Base-by-base conservation (phyloP, 129 eudicot species). In the Chrysanthemum seticuspe region DNA sequence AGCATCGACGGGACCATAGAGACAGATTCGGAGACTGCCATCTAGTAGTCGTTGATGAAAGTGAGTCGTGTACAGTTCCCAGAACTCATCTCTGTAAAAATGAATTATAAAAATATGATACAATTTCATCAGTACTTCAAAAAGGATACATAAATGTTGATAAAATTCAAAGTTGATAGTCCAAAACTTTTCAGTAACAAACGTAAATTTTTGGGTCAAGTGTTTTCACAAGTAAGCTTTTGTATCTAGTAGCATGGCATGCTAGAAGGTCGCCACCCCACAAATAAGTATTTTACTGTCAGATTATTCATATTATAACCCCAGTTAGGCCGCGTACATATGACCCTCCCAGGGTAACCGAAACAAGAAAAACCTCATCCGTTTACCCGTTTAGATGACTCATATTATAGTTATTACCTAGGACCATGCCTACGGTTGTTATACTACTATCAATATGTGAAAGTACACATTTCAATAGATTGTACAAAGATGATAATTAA, bases 21-120 rank as follows among this genome's bases (percentile, higher is more conserved):
- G 87, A 78, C 96, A 89, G 62, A 93, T 76, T 5, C 92, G 92
- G 53, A 93, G 76, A 73, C 79, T 72, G 53, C 98, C 96, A 69
- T 84, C 64, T 8, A 93, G 68, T 23, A 93, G 62, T 74, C 85
- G 80, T 68, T 80, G 85, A 74, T 93, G 96, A 69, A 89, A 85
- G 69, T 82, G 80, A 74, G 83, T 82, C 74, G 77, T 85, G 73
- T 93, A 93, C 81, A 93, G 73, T 70, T 87, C 92, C 98, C 98
- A 93, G 62, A 93, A 93, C 74, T 93, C 98, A 47, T 93, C 95
- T 61, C 98, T 92, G 90, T 53, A 57, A 50, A 18, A 16, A 67
- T 15, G 58, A 13, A 63, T 16, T 36, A n/a, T 55, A 10, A 5
- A 71, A 62, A 63, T 44, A 48, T 10, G 61, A 68, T n/a, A 70